Evolutionary conservation across 225 moss, liverwort and hornwort species (phyloP).

Genomic region (Pseudisothecium myosuroides): DNA sequence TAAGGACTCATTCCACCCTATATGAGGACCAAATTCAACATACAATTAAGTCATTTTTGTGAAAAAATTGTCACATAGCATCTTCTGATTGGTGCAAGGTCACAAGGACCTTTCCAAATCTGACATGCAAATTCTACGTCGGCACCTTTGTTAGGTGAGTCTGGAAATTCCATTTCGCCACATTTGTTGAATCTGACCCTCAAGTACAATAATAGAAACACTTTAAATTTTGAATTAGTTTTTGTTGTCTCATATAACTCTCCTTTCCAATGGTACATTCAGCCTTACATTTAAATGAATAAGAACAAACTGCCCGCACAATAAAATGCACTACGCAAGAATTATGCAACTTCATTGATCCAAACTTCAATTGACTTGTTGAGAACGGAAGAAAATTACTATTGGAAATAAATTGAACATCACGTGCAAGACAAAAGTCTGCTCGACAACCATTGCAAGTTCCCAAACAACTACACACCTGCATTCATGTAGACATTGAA

Average conservation of each 20-base stretch:
- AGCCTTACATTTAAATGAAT: background rate
- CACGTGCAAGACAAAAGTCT: background rate
- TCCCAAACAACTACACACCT: background rate
- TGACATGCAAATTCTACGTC: background rate
- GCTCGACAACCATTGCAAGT: background rate
- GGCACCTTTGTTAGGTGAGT: background rate
- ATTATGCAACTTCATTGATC: no score
- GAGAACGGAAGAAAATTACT: background rate
- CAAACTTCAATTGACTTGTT: background rate
- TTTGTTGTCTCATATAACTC: background rate
- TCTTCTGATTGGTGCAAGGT: no score
- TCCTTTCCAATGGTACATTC: background rate
- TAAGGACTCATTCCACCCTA: background rate
- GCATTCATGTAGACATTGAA: background rate
- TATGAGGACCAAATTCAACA: rapidly evolving
- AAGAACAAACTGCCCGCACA: background rate
- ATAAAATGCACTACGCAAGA: background rate
- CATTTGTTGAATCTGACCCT: background rate
- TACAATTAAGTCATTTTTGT: no score
- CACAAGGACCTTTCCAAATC: background rate
- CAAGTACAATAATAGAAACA: background rate
- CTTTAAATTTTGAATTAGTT: background rate
- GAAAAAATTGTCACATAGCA: background rate
- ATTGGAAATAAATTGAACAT: background rate
- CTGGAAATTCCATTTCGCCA: background rate